Evolutionary conservation across 352 stramenopile genomes (phyloP).

Genomic region (Globisporangium radiosum): DNA sequence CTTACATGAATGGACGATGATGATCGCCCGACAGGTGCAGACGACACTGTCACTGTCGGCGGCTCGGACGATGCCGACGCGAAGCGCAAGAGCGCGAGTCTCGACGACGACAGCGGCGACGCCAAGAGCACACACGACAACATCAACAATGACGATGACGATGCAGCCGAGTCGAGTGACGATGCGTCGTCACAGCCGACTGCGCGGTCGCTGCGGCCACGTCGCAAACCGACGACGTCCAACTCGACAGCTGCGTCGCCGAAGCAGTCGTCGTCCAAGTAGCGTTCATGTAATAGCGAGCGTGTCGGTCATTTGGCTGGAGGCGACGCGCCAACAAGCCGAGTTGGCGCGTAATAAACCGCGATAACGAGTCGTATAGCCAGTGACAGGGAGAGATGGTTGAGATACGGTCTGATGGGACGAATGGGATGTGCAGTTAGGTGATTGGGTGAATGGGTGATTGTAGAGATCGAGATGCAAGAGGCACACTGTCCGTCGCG

Average conservation of each 20-base stretch:
- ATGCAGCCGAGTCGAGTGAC: conserved; percentile 43
- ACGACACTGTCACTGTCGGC: conserved; percentile 10
- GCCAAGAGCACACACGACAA: conserved; percentile 13
- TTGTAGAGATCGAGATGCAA: neutral
- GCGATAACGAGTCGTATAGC: too few relatives aligned
- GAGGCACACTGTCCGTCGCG: neutral
- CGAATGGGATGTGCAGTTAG: neutral
- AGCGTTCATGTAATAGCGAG: conserved; percentile 9
- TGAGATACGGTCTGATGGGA: neutral
- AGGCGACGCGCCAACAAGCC: too few relatives aligned
- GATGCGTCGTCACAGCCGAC: conserved; percentile 20
- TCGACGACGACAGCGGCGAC: conserved; percentile 18
- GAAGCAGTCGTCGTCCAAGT: conserved; percentile 21
- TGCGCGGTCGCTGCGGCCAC: conserved; percentile 50
- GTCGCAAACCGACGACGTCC: conserved; percentile 29
- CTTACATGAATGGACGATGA: neutral
- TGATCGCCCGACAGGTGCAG: conserved; percentile 3
- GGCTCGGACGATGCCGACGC: conserved; percentile 13
- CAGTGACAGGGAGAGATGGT: too few relatives aligned
- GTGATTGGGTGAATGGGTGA: neutral
- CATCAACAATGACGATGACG: conserved; percentile 33
- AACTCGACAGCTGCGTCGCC: conserved; percentile 18
- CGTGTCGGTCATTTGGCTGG: neutral
- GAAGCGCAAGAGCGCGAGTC: conserved; percentile 12
- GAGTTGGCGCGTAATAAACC: too few relatives aligned